These are phyloP conservation scores for Capsicum chinense DNA, from an alignment of 257 asterid genomes.

Conservation along the genomic window DNA sequence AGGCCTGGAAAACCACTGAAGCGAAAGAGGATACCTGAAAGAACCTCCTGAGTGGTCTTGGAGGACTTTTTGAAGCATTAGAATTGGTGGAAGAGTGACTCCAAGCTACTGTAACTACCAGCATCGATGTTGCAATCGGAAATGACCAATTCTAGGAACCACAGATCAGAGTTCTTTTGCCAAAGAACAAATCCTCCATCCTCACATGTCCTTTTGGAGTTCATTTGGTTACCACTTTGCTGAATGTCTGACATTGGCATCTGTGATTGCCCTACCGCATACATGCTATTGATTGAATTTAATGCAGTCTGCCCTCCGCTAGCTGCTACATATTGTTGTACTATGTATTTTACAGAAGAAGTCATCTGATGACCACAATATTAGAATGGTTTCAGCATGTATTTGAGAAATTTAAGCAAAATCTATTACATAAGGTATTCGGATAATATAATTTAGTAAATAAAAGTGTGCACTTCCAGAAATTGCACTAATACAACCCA, in stretches of 20 bases:
- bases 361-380: constrained; percentile 58
- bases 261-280: constrained; percentile 85
- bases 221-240: constrained; percentile 36
- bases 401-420: background rate
- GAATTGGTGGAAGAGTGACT: constrained; percentile 70
- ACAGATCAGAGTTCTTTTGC: constrained; percentile 90
- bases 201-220: constrained; percentile 43
- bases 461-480: constrained; percentile 34
- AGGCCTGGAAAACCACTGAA: background rate
- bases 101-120: constrained; percentile 82
- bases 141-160: constrained; percentile 86
- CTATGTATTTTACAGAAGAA: constrained; percentile 85
- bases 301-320: constrained; percentile 77
- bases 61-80: constrained; percentile 71
- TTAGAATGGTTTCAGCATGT: background rate
- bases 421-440: background rate
- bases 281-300: constrained; percentile 69
- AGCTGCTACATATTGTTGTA: constrained; percentile 92
- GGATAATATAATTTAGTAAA: background rate
- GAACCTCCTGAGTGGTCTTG: constrained; percentile 81
- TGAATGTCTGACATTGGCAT: constrained; percentile 56
- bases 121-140: constrained; percentile 75
- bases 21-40: constrained; percentile 66
- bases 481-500: constrained; percentile 91
- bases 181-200: constrained; percentile 89